Base-by-base conservation (phyloP, 805 yeast species). In the Debaryomyces maramus region DNA sequence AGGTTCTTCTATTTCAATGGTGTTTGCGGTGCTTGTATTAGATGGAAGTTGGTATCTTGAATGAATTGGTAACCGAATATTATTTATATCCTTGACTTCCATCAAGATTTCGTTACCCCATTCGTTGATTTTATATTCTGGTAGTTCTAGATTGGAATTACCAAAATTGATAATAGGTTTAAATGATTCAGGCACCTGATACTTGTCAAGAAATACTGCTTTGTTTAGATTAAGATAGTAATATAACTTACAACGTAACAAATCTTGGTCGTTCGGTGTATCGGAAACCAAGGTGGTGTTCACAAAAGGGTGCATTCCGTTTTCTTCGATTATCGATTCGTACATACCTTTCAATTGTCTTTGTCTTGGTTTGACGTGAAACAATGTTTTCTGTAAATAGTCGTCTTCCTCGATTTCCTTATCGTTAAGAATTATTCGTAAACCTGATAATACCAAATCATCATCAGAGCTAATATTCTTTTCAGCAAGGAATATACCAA, bases 91-190 rank as follows among this genome's bases (percentile, higher is more conserved):
- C 9, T 34, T 32, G 16, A 45, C 39, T 40, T 63, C 66, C 32
- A 67, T 40, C 23, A 70, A 47, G 3, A 64, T 44, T 41, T 70
- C 73, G 41, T 54, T 63, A 0, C 75, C 75, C 75, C 75, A 70
- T 36, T 56, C 56, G 2, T 40, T 18, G 7, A 67, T 51, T 14
- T 57, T 53, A 45, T 70, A 70, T 30, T 52, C 71, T 0, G 75
- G 75, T 9, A 66, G 51, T 47, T 70, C 75, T 39, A 70, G 51
- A 43, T 70, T 67, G 11, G 46, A 41, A 6, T 57, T 47, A 1
- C 75, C 75, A 37, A 53, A 55, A 17, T 55, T 50, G 10, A 58
- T 49, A 8, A 67, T 45, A 4, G 61, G 45, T 1, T 37, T 38
- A 16, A 60, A 44, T 17, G 44, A 46, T 1, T 46, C 47, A 2